Evolutionary conservation across 495 filamentous ascomycete genomes (phyloP), one percentile per base, ranked within the genome.

Genomic region (Penicillium roqueforti): DNA sequence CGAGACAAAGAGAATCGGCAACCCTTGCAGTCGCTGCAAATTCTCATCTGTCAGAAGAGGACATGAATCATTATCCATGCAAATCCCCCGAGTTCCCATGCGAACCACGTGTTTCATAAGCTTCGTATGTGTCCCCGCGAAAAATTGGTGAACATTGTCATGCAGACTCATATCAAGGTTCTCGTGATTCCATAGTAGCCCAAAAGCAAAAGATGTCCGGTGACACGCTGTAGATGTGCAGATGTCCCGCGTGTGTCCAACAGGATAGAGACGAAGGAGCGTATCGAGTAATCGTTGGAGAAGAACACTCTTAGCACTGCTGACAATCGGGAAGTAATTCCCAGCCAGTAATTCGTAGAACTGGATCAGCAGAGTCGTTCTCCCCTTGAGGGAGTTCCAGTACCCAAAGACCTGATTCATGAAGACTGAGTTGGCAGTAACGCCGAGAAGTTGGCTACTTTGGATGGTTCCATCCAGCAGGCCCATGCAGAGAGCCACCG

Each of bases 151-250:
- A 44, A 87, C 71, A 58, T 85, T 81, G 9, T 76, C 66, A 65
- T 88, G 85, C 11, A 83, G 85, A 2, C 76, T 76, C 63, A 77
- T 75, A 70, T 86, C 84, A 26, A 88, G 74, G 59, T 86, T 84
- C 4, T 60, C 63, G 59, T 86, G 83, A 61, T 79, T 83, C 82
- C 83, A 86, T 62, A 77, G 80, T 28, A 81, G 72, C n/a, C 83
- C 85, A 53, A 86, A 86, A 18, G 82, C 77, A 28, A 88, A 68
- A 10, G 76, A 76, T 41, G 68, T 62, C 7, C 85, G 79, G 68
- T 84, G 83, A 67, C 85, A 88, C 18, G 74, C 72, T 2, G 77
- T 77, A 50, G 78, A 83, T 57, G 75, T 81, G 68, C 85, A 88
- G n/a, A 84, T 68, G 59, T 88, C 85, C 13, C 65, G 64, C 10